phyloP scores from a whole-genome alignment of 2,329 filamentous ascomycete genomes.

The Diaporthe helianthi region DNA sequence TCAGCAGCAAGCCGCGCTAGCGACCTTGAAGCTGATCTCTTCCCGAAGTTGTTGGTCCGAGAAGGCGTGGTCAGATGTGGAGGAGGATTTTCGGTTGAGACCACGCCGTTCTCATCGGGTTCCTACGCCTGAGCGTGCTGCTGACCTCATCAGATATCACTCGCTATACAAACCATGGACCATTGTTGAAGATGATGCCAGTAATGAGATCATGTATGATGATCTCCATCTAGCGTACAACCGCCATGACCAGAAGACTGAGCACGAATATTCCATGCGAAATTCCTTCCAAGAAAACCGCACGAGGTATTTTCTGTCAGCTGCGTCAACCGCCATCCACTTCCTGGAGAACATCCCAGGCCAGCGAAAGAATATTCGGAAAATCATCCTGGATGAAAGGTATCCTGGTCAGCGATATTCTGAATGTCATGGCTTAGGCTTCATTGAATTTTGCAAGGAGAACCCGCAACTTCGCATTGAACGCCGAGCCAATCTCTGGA shows the following conservation, averaged over 20 bases:
- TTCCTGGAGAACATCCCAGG: neutral
- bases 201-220: neutral
- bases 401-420: neutral
- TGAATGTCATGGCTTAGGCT: neutral
- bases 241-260: neutral
- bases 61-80: neutral
- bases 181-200: neutral
- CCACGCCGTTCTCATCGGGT: neutral
- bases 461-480: neutral
- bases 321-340: neutral
- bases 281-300: too few relatives aligned
- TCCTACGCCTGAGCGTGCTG: neutral
- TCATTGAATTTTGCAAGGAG: neutral
- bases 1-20: neutral
- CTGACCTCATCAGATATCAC: neutral
- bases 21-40: neutral
- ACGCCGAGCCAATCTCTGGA: neutral
- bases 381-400: neutral
- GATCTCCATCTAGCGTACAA: neutral
- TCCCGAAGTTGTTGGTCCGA: neutral
- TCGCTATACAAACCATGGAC: neutral
- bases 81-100: neutral
- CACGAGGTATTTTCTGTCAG: neutral
- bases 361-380: neutral
- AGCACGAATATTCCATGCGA: neutral